Percentiles rank a stretch among this genome's conserved stretches.
Conservation (phyloP, 176 grass and related monocot species). For the Triticum urartu region DNA sequence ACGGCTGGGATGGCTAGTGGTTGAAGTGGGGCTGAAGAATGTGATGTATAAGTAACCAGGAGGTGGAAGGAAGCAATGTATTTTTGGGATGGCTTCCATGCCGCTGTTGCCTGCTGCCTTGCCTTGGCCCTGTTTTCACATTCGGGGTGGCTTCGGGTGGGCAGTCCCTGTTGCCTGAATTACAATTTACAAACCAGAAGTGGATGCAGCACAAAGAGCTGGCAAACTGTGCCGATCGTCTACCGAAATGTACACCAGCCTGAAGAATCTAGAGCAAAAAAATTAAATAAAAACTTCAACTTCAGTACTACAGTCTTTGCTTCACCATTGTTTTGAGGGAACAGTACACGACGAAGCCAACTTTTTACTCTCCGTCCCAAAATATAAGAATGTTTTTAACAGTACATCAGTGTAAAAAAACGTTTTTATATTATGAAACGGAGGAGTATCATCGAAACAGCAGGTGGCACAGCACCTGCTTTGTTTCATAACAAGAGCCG, state of each 20-base stretch:
- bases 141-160: constrained; percentile 12
- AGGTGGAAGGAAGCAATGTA: constrained; percentile 30
- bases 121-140: constrained; percentile 10
- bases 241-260: background rate
- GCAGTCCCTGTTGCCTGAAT: background rate
- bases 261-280: background rate
- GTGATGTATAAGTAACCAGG: background rate
- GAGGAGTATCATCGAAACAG: background rate
- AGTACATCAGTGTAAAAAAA: no score
- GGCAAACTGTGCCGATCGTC: background rate
- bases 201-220: no score
- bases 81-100: constrained; percentile 43
- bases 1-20: constrained; percentile 3
- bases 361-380: no score
- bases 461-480: background rate
- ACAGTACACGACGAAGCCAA: background rate
- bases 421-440: no score
- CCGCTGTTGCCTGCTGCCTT: constrained; percentile 17
- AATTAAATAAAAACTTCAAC: background rate
- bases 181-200: background rate
- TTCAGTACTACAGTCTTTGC: background rate
- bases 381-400: no score
- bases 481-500: background rate
- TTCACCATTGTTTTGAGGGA: background rate
- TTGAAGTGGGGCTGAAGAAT: constrained; percentile 42